Conservation (phyloP, 495 filamentous ascomycete species). For the Cryomyces minteri region DNA sequence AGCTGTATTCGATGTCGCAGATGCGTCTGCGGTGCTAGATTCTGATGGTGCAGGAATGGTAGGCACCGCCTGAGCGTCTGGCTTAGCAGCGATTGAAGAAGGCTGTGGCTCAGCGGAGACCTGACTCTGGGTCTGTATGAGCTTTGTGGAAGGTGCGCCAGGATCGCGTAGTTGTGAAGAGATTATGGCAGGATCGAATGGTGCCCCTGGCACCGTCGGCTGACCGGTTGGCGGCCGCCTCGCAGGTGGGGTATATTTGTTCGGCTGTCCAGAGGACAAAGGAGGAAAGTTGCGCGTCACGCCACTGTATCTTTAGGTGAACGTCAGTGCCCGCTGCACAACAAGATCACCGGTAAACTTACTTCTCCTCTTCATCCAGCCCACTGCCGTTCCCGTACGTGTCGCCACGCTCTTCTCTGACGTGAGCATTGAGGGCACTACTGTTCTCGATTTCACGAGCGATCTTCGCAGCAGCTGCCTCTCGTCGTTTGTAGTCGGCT, state of each 20-base stretch:
- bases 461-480: conserved; percentile 61
- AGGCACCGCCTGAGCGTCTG: no score
- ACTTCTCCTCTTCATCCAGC: conserved; percentile 84
- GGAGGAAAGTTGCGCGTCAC: conserved; percentile 68
- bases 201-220: conserved; percentile 51
- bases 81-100: no score
- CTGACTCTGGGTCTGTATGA: no score
- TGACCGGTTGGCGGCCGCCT: conserved; percentile 58
- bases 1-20: no score
- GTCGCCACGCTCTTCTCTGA: conserved; percentile 76
- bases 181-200: conserved; percentile 69
- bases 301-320: conserved; percentile 57
- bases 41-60: no score
- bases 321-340: conserved; percentile 12
- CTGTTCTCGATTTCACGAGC: conserved; percentile 74
- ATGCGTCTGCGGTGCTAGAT: no score
- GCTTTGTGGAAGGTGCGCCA: conserved; percentile 13
- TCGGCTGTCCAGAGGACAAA: conserved; percentile 38
- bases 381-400: conserved; percentile 40
- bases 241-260: conserved; percentile 82
- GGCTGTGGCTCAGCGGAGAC: no score
- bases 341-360: conserved; percentile 19
- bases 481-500: conserved; percentile 57
- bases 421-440: conserved; percentile 52
- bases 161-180: conserved; percentile 46